These are phyloP conservation scores for Corinectria fuckeliana DNA, from an alignment of 2,329 filamentous ascomycete species.

Conservation along the genomic window DNA sequence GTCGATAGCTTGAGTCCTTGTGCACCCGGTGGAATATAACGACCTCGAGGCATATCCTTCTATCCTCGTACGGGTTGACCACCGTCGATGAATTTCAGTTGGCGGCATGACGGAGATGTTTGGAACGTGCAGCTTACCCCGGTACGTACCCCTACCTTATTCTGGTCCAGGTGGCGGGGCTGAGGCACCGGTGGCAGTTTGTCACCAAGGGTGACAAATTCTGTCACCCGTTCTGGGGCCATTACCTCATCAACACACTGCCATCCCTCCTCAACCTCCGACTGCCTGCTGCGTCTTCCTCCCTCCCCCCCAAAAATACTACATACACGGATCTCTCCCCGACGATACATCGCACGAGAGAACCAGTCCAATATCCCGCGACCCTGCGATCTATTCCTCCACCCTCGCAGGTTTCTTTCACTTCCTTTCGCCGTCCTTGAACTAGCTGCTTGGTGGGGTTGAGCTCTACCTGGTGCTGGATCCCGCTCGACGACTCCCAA, in stretches of 20 bases:
- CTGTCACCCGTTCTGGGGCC: slow-evolving; percentile 22
- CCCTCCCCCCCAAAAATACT: slow-evolving; percentile 16
- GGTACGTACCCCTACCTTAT: background rate
- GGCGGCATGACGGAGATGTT: background rate
- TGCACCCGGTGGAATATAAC: too few species aligned
- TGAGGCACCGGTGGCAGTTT: background rate
- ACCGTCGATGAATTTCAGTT: background rate
- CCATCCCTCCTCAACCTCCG: slow-evolving; percentile 24
- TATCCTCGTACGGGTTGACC: too few species aligned
- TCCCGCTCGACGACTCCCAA: slow-evolving; percentile 33
- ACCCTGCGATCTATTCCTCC: slow-evolving; percentile 10
- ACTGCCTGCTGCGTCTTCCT: slow-evolving; percentile 18
- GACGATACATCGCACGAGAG: slow-evolving; percentile 6
- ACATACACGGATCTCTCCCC: slow-evolving; percentile 9
- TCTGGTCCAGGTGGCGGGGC: background rate
- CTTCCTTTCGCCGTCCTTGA: slow-evolving; percentile 18
- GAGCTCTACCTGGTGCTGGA: slow-evolving; percentile 47
- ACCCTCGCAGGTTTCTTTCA: slow-evolving; percentile 19
- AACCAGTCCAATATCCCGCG: slow-evolving; percentile 15
- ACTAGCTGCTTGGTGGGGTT: slow-evolving; percentile 43
- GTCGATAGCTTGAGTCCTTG: too few species aligned
- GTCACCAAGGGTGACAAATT: slow-evolving; percentile 1
- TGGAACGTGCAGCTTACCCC: background rate
- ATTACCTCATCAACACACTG: slow-evolving; percentile 40
- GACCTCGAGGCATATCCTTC: too few species aligned